phyloP scores from a whole-genome alignment of 2,329 filamentous ascomycete species.

The Clonostachys solani region DNA sequence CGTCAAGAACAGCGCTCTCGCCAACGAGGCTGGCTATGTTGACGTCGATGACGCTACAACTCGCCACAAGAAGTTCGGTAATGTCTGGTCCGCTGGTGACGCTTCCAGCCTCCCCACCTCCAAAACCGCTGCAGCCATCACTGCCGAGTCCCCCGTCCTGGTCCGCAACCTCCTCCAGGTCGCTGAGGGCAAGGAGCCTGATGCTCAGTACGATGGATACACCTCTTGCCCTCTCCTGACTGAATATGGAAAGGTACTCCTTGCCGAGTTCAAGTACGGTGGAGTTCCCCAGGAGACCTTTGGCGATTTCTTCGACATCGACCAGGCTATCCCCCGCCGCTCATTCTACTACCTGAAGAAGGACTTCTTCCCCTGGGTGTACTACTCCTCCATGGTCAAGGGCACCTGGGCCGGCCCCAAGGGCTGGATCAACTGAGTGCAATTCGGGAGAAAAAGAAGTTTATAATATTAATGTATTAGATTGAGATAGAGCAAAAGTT shows the following conservation, averaged over 20 bases:
- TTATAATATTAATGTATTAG: background rate
- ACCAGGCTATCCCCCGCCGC: conserved; percentile 50
- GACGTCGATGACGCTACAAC: conserved; percentile 49
- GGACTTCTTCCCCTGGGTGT: conserved; percentile 65
- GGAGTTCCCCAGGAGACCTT: conserved; percentile 61
- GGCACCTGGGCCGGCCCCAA: conserved; percentile 58
- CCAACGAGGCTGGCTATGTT: conserved; percentile 53
- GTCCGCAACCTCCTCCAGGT: conserved; percentile 40
- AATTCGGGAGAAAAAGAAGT: background rate
- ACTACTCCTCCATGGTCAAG: conserved; percentile 55
- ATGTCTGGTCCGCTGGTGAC: conserved; percentile 56
- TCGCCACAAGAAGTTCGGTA: conserved; percentile 47
- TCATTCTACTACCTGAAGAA: conserved; percentile 61
- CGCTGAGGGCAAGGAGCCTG: conserved; percentile 37
- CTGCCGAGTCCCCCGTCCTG: conserved; percentile 43
- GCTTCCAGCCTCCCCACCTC: conserved; percentile 55
- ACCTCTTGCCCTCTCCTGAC: conserved; percentile 50
- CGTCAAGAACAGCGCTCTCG: conserved; percentile 46
- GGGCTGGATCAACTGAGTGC: conserved; percentile 31
- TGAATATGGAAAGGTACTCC: conserved; percentile 57
- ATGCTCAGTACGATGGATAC: conserved; percentile 47
- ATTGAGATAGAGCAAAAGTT: no score
- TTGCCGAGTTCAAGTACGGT: conserved; percentile 63
- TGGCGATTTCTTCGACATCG: conserved; percentile 46
- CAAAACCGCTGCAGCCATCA: conserved; percentile 50